A percentile compares a stretch with the other conserved stretches of the same genome.
Evolutionary conservation across 2,329 filamentous ascomycete species (phyloP).

Genomic region (Fusarium papillatum): DNA sequence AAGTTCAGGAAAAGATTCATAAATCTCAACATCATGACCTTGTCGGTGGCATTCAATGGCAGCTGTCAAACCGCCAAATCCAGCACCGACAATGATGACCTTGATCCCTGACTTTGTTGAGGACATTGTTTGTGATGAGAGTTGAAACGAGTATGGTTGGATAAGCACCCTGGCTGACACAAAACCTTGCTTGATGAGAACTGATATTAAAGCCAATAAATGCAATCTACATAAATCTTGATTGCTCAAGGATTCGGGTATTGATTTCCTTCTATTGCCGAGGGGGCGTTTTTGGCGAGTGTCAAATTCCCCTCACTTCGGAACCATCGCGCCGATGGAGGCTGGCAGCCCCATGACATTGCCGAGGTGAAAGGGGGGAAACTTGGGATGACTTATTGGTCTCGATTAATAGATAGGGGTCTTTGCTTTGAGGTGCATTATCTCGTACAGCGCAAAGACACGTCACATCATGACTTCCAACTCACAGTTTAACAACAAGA

Average conservation of each 20-base stretch:
- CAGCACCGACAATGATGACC: constrained; percentile 35
- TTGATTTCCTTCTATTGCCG: constrained; percentile 4
- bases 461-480: constrained; percentile 19
- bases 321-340: neutral
- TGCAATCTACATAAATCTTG: neutral
- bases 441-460: neutral
- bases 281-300: neutral
- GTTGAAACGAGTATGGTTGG: neutral
- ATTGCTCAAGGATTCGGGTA: neutral
- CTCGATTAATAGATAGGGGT: neutral
- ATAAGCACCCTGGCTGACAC: neutral
- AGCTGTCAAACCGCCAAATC: constrained; percentile 32
- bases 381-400: neutral
- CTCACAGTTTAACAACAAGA: constrained; percentile 12
- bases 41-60: constrained; percentile 34
- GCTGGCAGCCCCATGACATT: neutral
- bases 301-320: constrained; percentile 2
- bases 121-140: constrained; percentile 12
- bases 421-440: neutral
- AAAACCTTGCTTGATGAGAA: neutral
- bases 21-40: constrained; percentile 28
- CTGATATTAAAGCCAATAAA: neutral
- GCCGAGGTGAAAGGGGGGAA: neutral
- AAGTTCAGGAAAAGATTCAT: constrained; percentile 53
- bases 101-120: constrained; percentile 26